Conservation (phyloP, 2,329 filamentous ascomycete species). For the Aspergillus neotritici region DNA sequence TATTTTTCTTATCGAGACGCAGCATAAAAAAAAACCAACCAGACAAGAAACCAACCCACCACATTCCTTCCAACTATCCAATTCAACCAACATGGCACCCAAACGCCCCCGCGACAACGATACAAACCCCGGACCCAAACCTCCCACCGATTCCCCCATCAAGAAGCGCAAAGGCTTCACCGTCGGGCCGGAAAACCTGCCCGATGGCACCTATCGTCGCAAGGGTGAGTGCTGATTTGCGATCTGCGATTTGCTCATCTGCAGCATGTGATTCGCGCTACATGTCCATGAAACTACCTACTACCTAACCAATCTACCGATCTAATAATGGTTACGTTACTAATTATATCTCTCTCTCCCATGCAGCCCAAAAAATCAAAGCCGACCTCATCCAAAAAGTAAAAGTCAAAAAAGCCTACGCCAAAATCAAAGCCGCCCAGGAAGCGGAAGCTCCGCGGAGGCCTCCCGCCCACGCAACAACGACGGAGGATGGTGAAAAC, state of each 20-base stretch:
- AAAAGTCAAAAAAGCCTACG: slow-evolving; percentile 87
- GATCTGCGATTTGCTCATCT: neutral
- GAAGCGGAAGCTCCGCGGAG: slow-evolving; percentile 30
- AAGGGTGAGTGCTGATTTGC: slow-evolving; percentile 51
- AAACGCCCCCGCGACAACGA: slow-evolving; percentile 53
- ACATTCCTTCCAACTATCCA: neutral
- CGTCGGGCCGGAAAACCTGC: slow-evolving; percentile 83
- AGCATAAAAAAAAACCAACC: neutral
- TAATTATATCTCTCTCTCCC: slow-evolving; percentile 2
- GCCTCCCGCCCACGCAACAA: slow-evolving; percentile 30
- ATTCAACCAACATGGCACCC: slow-evolving; percentile 47
- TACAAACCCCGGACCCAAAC: slow-evolving; percentile 43
- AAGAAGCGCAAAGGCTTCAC: slow-evolving; percentile 69
- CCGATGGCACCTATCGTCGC: slow-evolving; percentile 79
- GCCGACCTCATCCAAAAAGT: slow-evolving; percentile 82
- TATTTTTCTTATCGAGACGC: no score
- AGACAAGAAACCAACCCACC: neutral
- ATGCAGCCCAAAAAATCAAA: slow-evolving; percentile 78
- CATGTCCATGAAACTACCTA: slow-evolving; percentile 1
- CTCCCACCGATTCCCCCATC: slow-evolving; percentile 29
- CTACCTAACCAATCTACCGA: neutral
- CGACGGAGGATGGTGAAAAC: slow-evolving; percentile 24
- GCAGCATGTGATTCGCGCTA: neutral
- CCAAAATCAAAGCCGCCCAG: slow-evolving; percentile 70
- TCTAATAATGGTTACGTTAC: neutral